Evolutionary conservation across 83 land plant genomes (phyloP), one percentile per base, ranked within the genome.

Genomic region (Diphasiastrum complanatum): DNA sequence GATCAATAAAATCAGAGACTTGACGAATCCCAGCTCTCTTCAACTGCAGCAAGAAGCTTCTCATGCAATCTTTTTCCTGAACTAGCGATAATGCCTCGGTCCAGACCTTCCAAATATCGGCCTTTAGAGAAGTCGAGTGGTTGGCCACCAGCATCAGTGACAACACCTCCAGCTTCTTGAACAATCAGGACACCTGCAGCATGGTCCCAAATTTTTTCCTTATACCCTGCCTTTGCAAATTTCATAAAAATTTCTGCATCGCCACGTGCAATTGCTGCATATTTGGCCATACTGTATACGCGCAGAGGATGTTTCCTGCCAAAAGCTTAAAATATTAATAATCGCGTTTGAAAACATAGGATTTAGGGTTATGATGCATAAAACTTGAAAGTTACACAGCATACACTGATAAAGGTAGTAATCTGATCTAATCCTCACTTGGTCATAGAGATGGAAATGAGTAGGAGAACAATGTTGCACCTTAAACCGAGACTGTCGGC

Each of bases 151-250:
- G 90, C 97, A 78, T 91, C 97, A 29, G 87, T 87, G 6, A 91
- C 97, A 62, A 87, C 79, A 5, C 97, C 97, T 50, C 97, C 95
- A 47, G 97, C 97, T 70, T 91, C 97, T 50, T 87, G 76, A 49
- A 87, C 79, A 51, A 91, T 85, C 31, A 87, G 71, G 33, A 87
- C 83, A 8, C 97, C 95, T 20, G 97, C 95, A 18, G 97, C 97
- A 74, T 91, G 97, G 45, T 91, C 97, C 97, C 97, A 91, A 41
- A 91, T 88, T 60, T 91, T 91, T 53, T 91, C 97, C 66, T 81
- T 84, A 72, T 91, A 91, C 23, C 95, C 95, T 18, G 83, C 64
- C 51, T 72, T 82, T 16, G 95, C 91, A 76, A 91, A 91, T 66
- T 85, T 87, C 97, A 91, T 87, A 41, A 82, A 91, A 22, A 91